These are phyloP conservation scores for Arxiozyma slooffiae DNA, from an alignment of 1,139 yeast genomes.

Conservation along the genomic window DNA sequence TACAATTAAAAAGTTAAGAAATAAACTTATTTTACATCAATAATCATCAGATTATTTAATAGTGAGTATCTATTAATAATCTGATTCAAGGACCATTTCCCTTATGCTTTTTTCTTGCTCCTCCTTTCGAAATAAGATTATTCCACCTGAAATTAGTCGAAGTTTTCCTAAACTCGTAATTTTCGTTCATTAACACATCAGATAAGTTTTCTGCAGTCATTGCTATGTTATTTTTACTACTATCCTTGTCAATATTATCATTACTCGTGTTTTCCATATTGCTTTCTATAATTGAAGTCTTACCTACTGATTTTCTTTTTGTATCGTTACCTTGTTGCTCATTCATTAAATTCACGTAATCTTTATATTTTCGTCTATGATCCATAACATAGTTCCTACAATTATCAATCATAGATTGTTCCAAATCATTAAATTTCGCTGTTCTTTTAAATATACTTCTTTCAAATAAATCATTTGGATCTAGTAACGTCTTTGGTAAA, in stretches of 20 bases:
- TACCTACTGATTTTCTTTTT: background rate
- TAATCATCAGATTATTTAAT: no score
- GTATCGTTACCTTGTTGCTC: background rate
- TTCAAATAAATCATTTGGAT: slow-evolving; percentile 63
- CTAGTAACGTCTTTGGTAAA: slow-evolving; percentile 61
- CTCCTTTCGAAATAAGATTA: slow-evolving; percentile 30
- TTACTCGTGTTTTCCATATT: background rate
- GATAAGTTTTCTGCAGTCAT: background rate
- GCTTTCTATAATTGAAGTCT: background rate
- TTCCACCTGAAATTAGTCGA: slow-evolving; percentile 37
- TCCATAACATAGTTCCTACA: slow-evolving; percentile 69
- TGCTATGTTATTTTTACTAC: background rate
- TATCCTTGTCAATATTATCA: background rate
- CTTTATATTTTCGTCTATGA: slow-evolving; percentile 42
- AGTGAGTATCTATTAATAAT: background rate
- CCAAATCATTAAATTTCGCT: slow-evolving; percentile 63
- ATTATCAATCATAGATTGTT: slow-evolving; percentile 71
- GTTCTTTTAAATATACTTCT: slow-evolving; percentile 61
- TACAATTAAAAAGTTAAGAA: background rate
- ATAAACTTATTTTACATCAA: background rate
- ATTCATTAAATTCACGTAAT: slow-evolving; percentile 16
- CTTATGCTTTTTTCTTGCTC: slow-evolving; percentile 30
- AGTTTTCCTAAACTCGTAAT: slow-evolving; percentile 32
- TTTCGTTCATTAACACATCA: slow-evolving; percentile 5
- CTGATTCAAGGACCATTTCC: slow-evolving; percentile 12